Evolutionary conservation across 2,329 filamentous ascomycete genomes (phyloP), one percentile per base, ranked within the genome.

Genomic region (Periconia sp.): DNA sequence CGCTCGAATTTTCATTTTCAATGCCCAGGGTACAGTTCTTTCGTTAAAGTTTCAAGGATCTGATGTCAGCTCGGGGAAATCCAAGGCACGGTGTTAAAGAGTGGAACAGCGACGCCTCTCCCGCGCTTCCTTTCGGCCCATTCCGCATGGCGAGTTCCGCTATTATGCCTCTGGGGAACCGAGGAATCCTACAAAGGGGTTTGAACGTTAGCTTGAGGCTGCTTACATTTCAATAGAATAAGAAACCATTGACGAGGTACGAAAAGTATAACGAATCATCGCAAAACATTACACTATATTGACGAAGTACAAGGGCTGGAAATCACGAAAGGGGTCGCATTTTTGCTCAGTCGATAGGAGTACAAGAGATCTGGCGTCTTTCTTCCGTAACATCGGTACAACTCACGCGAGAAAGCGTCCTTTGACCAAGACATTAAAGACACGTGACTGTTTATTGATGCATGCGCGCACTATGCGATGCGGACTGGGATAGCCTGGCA

Each of bases 381-480:
- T n/a, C 33, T 13, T 37, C 33, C 15, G 15, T 23, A n/a, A n/a
- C 6, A 23, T 6, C 2, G 2, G 6, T 23, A 45, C 27, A n/a
- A n/a, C 13, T 45, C 15, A 45, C n/a, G 8, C 17, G 6, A 15
- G 14, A 8, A n/a, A 45, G 20, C 3, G 9, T 31, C n/a, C 23
- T 17, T 18, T 23, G 30, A 6, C 23, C 30, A 6, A 45, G 43
- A 45, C 43, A 31, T 31, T 31, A 33, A 37, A 6, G 23, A 18
- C 31, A 48, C 20, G 46, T 48, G 46, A 48, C 46, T 35, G 35
- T 3, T 27, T 9, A 8, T 27, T 41, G 33, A 48, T 48, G 46
- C 46, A 41, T 23, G 19, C 19, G 30, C 14, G 20, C 23, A 31
- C 27, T 17, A 41, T n/a, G 33, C 19, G 18, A 37, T 23, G 6